phyloP scores from a whole-genome alignment of 441 rosid genomes.

The Capsella rubella region DNA sequence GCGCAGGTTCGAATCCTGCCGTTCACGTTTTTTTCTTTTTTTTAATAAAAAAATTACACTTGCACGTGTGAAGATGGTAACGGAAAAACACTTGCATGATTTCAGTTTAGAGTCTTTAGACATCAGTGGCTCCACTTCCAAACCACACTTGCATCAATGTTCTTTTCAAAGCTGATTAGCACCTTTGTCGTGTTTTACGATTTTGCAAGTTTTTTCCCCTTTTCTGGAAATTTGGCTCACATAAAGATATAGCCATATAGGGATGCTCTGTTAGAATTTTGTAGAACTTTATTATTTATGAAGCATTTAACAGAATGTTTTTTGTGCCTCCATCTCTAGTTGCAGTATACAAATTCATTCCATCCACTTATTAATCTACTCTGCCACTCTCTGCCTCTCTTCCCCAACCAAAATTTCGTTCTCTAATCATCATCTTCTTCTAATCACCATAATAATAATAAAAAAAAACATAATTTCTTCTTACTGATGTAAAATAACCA shows the following conservation, averaged over 20 bases:
- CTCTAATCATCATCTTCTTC: background rate
- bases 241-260: no score
- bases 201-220: background rate
- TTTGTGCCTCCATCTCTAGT: background rate
- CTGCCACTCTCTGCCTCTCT: background rate
- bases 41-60: no score
- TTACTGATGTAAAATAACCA: background rate
- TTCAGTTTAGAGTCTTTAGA: background rate
- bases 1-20: slow-evolving; percentile 99
- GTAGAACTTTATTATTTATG: background rate
- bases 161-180: no score
- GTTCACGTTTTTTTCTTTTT: slow-evolving; percentile 51
- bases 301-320: background rate
- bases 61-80: no score
- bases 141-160: background rate
- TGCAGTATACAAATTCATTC: no score
- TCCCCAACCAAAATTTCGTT: background rate
- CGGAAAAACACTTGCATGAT: no score
- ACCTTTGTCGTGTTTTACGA: background rate
- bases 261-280: no score
- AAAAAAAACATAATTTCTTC: no score
- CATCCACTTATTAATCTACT: background rate
- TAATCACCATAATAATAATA: background rate
- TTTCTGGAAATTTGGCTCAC: background rate
- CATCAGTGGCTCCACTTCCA: background rate